Base-by-base conservation (phyloP, 768 basidiomycete genomes). In the Leccinum aurantiacum region DNA sequence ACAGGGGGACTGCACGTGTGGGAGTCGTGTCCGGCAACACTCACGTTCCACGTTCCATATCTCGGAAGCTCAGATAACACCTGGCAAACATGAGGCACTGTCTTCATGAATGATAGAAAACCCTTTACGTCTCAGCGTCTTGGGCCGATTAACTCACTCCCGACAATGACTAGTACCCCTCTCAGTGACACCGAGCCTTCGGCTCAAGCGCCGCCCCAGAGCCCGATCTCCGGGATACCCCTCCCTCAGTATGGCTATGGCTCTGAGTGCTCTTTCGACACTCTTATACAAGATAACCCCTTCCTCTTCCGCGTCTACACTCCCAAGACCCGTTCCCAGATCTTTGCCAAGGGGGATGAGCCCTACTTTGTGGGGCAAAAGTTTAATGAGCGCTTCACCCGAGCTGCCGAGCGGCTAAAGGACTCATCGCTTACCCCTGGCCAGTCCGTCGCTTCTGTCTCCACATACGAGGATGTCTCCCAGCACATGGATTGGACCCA, bases 291-390 rank as follows among this genome's bases (percentile, higher is more conserved):
- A 56, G 77, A 80, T 56, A 91, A 91, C 69, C 84, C 82, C 35
- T 91, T 90, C 74, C 80, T 92, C 66, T 92, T 89, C 77, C 88
- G 90, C 47, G 84, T 92, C 14, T 86, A 91, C 70, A 90, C 89
- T 37, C 90, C 90, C 29, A 89, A 85, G 68, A 79, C 81, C 58
- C 79, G 75, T 47, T 82, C 83, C 2, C 81, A 81, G 19, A 80
- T 80, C 64, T 75, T 78, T 66, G 83, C 85, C 67, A 74, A 78
- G 54, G 17, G 44, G 41, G 74, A 78, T 4, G 83, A 89, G 67
- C 81, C 86, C 2, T 88, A 81, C 71, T 91, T 91, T 63, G 74
- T 90, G 54, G 89, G 87, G 22, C 85, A 84, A 57, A 82, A 79
- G 70, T 90, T 87, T 71, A 77, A 86, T 44, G 77, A 80, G 48